These are phyloP conservation scores for Dicorynia guianensis DNA, from an alignment of 306 rosid species.

Conservation along the genomic window DNA sequence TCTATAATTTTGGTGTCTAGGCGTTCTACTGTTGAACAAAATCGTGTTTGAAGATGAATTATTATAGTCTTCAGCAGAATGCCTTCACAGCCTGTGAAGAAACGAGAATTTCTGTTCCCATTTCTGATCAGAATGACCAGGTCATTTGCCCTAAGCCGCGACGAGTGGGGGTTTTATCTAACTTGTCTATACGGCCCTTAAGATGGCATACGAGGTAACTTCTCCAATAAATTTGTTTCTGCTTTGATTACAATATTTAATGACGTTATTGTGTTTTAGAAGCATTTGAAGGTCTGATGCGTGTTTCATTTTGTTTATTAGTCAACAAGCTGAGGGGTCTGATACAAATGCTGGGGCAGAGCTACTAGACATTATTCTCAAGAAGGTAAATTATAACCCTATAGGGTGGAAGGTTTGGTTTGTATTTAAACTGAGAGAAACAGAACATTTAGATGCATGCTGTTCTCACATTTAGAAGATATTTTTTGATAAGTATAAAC, in stretches of 20 bases:
- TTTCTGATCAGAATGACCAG: conserved; percentile 63
- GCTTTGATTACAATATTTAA: neutral
- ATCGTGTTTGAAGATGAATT: conserved; percentile 65
- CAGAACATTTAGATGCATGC: neutral
- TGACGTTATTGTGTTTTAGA: conserved; percentile 20
- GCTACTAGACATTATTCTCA: conserved; percentile 75
- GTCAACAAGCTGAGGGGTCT: conserved; percentile 57
- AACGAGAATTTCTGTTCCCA: conserved; percentile 51
- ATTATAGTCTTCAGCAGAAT: conserved; percentile 76
- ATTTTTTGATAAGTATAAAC: neutral
- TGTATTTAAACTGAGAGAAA: neutral
- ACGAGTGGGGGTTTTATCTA: conserved; percentile 68
- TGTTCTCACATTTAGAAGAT: neutral
- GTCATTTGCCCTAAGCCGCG: conserved; percentile 86
- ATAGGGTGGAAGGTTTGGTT: neutral
- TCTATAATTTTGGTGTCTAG: conserved; percentile 42
- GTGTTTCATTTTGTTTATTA: conserved; percentile 31
- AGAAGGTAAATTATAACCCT: conserved; percentile 52
- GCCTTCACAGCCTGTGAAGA: conserved; percentile 74
- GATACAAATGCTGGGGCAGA: conserved; percentile 88
- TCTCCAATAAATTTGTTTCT: neutral
- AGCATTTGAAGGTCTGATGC: conserved; percentile 27
- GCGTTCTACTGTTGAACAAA: conserved; percentile 66
- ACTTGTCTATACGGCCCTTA: conserved; percentile 52
- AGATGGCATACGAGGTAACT: conserved; percentile 70